These are phyloP conservation scores for Onygenales sp. DNA, from an alignment of 2,329 filamentous ascomycete genomes.

Conservation along the genomic window DNA sequence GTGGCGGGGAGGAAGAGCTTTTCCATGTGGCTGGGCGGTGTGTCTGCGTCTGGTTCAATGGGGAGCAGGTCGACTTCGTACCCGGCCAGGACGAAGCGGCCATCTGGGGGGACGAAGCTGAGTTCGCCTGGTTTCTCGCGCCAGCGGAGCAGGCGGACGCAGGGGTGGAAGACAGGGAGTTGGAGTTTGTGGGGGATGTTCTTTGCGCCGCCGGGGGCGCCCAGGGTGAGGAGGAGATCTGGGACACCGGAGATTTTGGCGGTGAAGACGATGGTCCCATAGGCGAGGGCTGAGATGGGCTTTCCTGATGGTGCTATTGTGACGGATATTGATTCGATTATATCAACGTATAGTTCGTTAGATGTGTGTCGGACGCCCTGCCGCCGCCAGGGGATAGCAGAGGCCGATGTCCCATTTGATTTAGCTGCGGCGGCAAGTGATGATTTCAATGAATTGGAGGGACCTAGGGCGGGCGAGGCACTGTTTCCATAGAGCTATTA, in stretches of 20 bases:
- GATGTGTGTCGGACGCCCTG: conserved; percentile 91
- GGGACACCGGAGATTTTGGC: conserved; percentile 91
- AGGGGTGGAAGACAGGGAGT: conserved; percentile 90
- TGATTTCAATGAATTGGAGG: conserved; percentile 31
- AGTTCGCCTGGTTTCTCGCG: conserved; percentile 78
- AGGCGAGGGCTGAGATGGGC: conserved; percentile 74
- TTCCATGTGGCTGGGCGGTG: conserved; percentile 44
- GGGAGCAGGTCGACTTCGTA: conserved; percentile 91
- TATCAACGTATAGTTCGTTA: conserved; percentile 93
- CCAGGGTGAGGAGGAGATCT: conserved; percentile 73
- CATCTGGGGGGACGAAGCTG: conserved; percentile 94
- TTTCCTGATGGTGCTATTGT: conserved; percentile 85
- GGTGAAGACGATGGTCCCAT: conserved; percentile 90
- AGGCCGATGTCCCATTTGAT: conserved; percentile 28
- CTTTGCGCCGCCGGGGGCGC: conserved; percentile 70
- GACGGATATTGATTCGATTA: conserved; percentile 81
- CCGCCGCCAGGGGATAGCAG: conserved; percentile 73
- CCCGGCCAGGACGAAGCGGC: conserved; percentile 82
- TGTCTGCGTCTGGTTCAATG: conserved; percentile 49
- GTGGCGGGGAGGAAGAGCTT: conserved; percentile 72
- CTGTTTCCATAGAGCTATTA: conserved; percentile 15
- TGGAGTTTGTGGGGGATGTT: conserved; percentile 67
- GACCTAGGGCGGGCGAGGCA: conserved; percentile 32
- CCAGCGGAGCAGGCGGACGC: conserved; percentile 84
- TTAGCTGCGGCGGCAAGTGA: conserved; percentile 23